Evolutionary conservation across 139 green algal genomes (phyloP).

Genomic region (Volvox africanus): DNA sequence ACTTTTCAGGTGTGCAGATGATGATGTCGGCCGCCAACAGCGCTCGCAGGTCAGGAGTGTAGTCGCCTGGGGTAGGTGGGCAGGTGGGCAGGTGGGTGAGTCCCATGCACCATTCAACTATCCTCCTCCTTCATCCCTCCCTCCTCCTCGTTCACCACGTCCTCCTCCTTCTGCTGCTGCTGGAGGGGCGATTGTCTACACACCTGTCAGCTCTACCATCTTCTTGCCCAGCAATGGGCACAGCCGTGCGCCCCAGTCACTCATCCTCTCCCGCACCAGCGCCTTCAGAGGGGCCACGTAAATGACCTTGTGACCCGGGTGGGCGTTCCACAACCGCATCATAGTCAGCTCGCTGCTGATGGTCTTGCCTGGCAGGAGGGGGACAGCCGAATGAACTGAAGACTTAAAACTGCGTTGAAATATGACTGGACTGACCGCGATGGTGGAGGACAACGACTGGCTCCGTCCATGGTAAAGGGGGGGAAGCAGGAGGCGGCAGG

Average conservation of each 20-base stretch:
- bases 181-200: neutral
- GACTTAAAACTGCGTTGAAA: no score
- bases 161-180: neutral
- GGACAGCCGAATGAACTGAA: no score
- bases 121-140: neutral
- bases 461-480: no score
- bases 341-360: slow-evolving; percentile 95
- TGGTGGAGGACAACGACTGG: no score
- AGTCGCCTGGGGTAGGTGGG: slow-evolving; percentile 72
- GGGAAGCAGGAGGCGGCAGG: neutral
- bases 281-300: slow-evolving; percentile 99
- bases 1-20: slow-evolving; percentile 97
- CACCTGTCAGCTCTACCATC: slow-evolving; percentile 94
- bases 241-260: slow-evolving; percentile 92
- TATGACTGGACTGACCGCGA: no score
- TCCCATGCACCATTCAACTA: neutral
- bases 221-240: slow-evolving; percentile 82
- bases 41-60: slow-evolving; percentile 88
- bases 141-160: neutral
- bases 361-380: slow-evolving; percentile 88
- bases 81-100: neutral
- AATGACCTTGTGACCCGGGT: slow-evolving; percentile 85
- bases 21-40: slow-evolving; percentile 94
- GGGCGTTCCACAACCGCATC: slow-evolving; percentile 82
- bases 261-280: slow-evolving; percentile 94